Base-by-base conservation (phyloP, 1,284 basidiomycete species). In the Salmacisia buchloeana region DNA sequence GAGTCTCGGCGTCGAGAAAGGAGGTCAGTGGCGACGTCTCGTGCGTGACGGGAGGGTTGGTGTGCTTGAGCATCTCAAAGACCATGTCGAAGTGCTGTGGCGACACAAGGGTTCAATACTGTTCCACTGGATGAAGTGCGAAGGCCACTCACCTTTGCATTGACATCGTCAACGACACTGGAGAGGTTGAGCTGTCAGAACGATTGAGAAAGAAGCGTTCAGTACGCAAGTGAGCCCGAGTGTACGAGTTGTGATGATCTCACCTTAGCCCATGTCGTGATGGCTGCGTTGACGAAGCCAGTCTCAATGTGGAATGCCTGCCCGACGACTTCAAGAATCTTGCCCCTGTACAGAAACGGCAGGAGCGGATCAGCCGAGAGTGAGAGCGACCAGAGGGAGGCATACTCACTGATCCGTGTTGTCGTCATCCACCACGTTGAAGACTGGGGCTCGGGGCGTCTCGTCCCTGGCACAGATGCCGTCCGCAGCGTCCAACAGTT, bases 341-440 rank as follows among this genome's bases (percentile, higher is more conserved):
- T 73, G 35, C 69, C 69, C 10, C 54, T 36, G 36, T 34, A 41
- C 18, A 27, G 38, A 9, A 3, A n/a, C 13, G 15, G 45, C 45
- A 34, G 10, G 27, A 41, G 54, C 25, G 15, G 27, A 33, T 9
- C 3, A 31, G 23, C 29, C 23, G 46, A 45, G 34, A 23, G 61
- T 21, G 18, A n/a, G 41, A 52, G 25, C 25, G 25, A 31, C 38
- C 23, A 38, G 21, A 36, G 49, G n/a, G 18, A n/a, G 59, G 41
- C 15, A 31, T 6, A 54, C 49, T 54, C 52, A 41, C 56, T 70
- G 69, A 27, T 63, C 68, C 18, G 70, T 59, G 18, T 74, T 64
- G 4, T 62, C 64, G 23, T 69, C 68, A 56, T 74, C 72, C n/a
- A 70, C 71, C 5, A 74, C 56, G 58, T 74, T 73, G 62, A 74